Evolutionary conservation across 2,329 filamentous ascomycete species (phyloP).

Genomic region (Madurella fahalii): DNA sequence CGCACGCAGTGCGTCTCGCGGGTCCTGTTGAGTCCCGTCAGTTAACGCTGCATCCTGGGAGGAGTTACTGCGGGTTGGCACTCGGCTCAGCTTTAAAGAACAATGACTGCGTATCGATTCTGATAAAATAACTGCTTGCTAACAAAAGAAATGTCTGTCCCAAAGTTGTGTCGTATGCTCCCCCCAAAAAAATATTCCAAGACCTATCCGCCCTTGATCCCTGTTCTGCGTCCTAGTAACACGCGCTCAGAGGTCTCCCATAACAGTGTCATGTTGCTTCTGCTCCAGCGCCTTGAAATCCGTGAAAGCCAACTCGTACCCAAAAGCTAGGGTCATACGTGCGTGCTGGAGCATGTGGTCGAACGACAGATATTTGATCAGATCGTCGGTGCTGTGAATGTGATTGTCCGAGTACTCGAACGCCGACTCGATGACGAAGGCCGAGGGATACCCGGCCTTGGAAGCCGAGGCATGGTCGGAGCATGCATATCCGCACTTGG

Average conservation of each 20-base stretch:
- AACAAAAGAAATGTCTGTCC: not conserved
- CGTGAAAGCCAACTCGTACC: conserved; percentile 43
- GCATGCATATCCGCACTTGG: conserved; percentile 54
- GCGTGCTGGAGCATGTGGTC: conserved; percentile 64
- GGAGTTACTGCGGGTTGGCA: not conserved
- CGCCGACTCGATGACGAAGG: conserved; percentile 60
- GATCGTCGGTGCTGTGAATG: conserved; percentile 71
- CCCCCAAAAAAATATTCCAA: not conserved
- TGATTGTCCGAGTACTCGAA: conserved; percentile 61
- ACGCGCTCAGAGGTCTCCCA: conserved; percentile 23
- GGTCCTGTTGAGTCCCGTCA: not conserved
- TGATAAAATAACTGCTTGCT: not conserved
- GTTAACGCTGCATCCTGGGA: not conserved
- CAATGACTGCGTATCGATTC: not conserved
- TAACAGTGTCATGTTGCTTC: conserved; percentile 16
- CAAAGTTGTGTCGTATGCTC: not conserved
- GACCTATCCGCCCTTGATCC: not conserved
- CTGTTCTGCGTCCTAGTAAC: not conserved
- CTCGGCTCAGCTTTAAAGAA: not conserved
- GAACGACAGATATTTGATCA: conserved; percentile 64
- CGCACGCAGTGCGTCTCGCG: not conserved
- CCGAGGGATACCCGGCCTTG: conserved; percentile 61
- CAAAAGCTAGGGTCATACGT: conserved; percentile 44
- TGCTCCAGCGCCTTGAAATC: conserved; percentile 31
- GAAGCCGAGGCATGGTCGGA: conserved; percentile 66